Evolutionary conservation across 2,329 filamentous ascomycete species (phyloP), one percentile per base, ranked within the genome.

Genomic region (Furcasterigmium sp.): DNA sequence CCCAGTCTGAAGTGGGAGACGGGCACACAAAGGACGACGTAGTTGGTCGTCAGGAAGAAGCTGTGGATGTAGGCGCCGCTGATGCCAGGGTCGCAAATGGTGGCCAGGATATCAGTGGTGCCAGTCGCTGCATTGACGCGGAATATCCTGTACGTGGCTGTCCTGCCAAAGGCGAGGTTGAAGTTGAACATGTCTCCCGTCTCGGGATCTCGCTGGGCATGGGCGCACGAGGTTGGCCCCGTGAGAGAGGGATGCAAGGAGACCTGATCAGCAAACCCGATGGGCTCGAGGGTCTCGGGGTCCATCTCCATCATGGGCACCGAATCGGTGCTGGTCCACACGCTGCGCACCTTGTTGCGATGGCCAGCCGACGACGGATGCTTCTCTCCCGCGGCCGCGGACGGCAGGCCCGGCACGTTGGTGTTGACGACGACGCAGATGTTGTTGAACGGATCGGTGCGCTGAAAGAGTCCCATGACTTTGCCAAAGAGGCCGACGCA

Each of bases 111-210:
- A 0, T 80, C 75, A 0, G 85, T 87, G 43, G 78, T 67, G 0
- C 83, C 85, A 0, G 79, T 84, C 0, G 70, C 58, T 0, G 80
- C 76, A 15, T 75, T 82, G 3, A 80, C 76, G 2, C 74, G 67
- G 60, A 91, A 93, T 14, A 93, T 56, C 14, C 84, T 80, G 56
- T 91, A 93, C 0, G 71, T 78, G 1, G 77, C 60, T 0, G 56
- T 57, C 0, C 58, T 62, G 0, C 80, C 82, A 15, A 87, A 59
- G 0, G 80, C 72, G n/a, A 91, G 75, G 55, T 94, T 94, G 65
- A 79, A 91, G 63, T 93, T 94, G 72, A 79, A 91, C 7, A 87
- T 57, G 49, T 93, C 87, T 7, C 88, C 87, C 0, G 82, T 90
- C 0, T 64, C 61, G 0, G 84, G 85, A 57, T 93, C 87, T 1